A percentile compares a stretch with the other conserved stretches of the same genome.
phyloP scores from a whole-genome alignment of 345 rosid species.

The Eucalyptus curtisii region DNA sequence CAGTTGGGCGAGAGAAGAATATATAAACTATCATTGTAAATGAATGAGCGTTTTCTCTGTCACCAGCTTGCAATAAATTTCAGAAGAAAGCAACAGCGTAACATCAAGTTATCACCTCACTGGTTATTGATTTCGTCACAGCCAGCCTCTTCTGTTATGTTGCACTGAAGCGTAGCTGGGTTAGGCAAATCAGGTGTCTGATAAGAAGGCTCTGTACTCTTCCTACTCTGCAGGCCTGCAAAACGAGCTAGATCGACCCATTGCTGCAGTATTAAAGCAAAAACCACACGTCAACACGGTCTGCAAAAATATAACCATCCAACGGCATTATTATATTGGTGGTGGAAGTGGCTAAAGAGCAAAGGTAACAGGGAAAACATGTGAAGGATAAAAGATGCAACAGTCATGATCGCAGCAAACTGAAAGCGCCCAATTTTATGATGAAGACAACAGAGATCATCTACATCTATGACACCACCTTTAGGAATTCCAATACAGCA shows the following conservation, averaged over 20 bases:
- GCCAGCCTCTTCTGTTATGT: conserved; percentile 35
- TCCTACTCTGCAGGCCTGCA: conserved; percentile 68
- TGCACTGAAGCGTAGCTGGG: conserved; percentile 34
- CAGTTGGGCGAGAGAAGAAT: neutral
- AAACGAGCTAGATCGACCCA: conserved; percentile 92
- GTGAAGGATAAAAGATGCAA: neutral
- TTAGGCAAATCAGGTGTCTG: conserved; percentile 24
- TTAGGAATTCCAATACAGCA: neutral
- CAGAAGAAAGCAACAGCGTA: neutral
- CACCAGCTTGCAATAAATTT: neutral
- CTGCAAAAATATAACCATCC: neutral
- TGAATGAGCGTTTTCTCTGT: neutral
- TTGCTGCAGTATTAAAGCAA: conserved; percentile 46
- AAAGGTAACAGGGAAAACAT: neutral
- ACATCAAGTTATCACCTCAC: conserved; percentile 18
- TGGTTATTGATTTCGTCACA: conserved; percentile 49
- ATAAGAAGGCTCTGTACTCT: conserved; percentile 20
- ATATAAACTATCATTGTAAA: neutral
- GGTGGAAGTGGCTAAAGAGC: neutral
- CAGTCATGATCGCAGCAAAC: neutral
- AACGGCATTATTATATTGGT: neutral
- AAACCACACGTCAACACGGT: neutral
- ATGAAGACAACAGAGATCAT: neutral
- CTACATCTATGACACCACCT: neutral
- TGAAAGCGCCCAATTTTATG: neutral